These are phyloP conservation scores for Fonsecaea pedrosoi DNA, from an alignment of 2,329 filamentous ascomycete species.

Conservation along the genomic window DNA sequence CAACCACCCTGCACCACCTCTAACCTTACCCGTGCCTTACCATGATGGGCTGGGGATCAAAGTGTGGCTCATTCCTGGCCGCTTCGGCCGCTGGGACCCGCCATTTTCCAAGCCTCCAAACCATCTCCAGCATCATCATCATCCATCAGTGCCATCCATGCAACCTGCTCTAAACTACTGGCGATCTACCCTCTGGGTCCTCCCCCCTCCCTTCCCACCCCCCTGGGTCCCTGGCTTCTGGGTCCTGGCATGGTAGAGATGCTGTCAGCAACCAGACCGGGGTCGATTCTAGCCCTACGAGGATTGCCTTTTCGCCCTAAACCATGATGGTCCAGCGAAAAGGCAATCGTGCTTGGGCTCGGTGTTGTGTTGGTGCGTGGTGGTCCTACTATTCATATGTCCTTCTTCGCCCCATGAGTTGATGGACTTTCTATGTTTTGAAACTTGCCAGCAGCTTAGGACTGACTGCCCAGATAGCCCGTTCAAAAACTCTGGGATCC, in stretches of 20 bases:
- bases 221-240: constrained; percentile 10
- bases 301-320: constrained; percentile 26
- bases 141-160: not conserved
- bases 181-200: constrained; percentile 9
- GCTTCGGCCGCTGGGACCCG: not conserved
- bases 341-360: not conserved
- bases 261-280: constrained; percentile 32
- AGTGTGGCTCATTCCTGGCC: constrained; percentile 17
- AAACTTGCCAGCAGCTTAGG: constrained; percentile 15
- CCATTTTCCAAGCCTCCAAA: not conserved
- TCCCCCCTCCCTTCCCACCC: too few relatives aligned
- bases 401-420: constrained; percentile 31
- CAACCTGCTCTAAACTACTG: not conserved
- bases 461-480: not conserved
- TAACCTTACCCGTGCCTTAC: too few relatives aligned
- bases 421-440: constrained; percentile 19
- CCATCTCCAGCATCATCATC: not conserved
- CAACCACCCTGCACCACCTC: too few relatives aligned
- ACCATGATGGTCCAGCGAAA: constrained; percentile 18
- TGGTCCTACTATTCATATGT: constrained; percentile 32
- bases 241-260: constrained; percentile 18
- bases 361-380: not conserved
- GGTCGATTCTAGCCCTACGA: constrained; percentile 33
- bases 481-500: not conserved
- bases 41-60: not conserved